These are phyloP conservation scores for Toxoplasma gondii DNA, from an alignment of 169 alveolate genomes.

Conservation along the genomic window DNA sequence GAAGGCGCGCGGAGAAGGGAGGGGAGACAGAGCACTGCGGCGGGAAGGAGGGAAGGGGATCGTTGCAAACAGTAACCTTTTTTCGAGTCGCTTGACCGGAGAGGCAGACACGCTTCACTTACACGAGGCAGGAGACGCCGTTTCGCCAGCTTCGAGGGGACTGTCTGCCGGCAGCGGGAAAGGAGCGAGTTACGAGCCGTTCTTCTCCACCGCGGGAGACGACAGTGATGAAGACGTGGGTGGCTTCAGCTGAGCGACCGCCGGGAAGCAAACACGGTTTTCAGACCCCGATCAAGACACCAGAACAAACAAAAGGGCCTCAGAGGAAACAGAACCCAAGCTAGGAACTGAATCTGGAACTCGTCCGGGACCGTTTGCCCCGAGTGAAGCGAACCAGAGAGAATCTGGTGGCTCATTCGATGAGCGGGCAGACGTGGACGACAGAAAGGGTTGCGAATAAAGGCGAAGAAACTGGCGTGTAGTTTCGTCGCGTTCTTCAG, in stretches of 20 bases:
- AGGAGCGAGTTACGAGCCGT: neutral
- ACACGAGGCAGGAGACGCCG: neutral
- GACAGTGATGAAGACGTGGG: neutral
- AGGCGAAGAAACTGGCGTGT: too few species aligned
- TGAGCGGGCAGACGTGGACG: too few species aligned
- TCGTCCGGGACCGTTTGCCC: too few species aligned
- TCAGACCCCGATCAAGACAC: too few species aligned
- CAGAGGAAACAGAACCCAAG: too few species aligned
- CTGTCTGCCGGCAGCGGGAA: neutral
- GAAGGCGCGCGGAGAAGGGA: neutral
- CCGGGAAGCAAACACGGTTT: neutral
- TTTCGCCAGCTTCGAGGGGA: neutral
- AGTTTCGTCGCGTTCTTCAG: too few species aligned
- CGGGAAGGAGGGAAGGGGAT: neutral
- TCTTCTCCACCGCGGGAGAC: conserved; percentile 18
- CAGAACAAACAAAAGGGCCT: too few species aligned
- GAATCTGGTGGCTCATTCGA: too few species aligned
- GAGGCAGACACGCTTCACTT: neutral
- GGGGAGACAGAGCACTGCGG: neutral
- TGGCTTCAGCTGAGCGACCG: neutral
- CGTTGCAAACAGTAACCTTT: neutral
- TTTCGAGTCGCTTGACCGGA: neutral
- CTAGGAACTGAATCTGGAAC: too few species aligned
- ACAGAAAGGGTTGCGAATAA: too few species aligned
- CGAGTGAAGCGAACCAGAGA: too few species aligned